Conservation (phyloP, 345 rosid species). For the Gossypium thurberi region DNA sequence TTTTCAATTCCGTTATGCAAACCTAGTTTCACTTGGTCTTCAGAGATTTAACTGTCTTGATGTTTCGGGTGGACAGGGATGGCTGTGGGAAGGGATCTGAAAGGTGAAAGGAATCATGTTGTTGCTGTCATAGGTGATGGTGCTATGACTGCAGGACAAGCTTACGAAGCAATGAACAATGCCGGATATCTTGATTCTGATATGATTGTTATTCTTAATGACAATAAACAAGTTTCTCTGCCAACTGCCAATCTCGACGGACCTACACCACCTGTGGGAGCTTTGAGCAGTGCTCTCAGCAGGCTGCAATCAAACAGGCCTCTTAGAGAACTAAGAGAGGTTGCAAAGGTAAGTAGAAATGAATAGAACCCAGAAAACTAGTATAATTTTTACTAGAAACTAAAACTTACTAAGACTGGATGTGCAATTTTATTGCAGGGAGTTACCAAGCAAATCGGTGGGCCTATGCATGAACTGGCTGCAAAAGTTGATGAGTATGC, state of each 20-base stretch:
- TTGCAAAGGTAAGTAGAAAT: slow-evolving; percentile 67
- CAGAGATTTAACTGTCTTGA: neutral
- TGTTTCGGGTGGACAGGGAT: slow-evolving; percentile 49
- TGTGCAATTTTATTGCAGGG: slow-evolving; percentile 50
- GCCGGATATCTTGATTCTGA: slow-evolving; percentile 95
- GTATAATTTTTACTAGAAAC: neutral
- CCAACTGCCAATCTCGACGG: slow-evolving; percentile 96
- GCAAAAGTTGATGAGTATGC: slow-evolving; percentile 97
- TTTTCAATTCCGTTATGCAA: neutral
- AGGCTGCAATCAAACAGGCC: slow-evolving; percentile 90
- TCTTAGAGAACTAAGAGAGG: slow-evolving; percentile 92
- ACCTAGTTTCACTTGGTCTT: neutral
- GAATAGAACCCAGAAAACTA: neutral
- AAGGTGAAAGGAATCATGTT: slow-evolving; percentile 66
- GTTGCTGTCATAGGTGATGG: slow-evolving; percentile 92
- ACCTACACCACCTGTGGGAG: slow-evolving; percentile 94
- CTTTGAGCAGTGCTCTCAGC: slow-evolving; percentile 94
- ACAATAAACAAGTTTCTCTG: slow-evolving; percentile 93
- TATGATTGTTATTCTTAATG: slow-evolving; percentile 94
- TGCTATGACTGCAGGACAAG: slow-evolving; percentile 99
- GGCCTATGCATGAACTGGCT: slow-evolving; percentile 88
- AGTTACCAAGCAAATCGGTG: slow-evolving; percentile 83
- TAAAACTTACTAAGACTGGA: slow-evolving; percentile 6
- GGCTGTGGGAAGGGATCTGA: slow-evolving; percentile 94
- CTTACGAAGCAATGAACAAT: slow-evolving; percentile 98